Base-by-base conservation (phyloP, 306 rosid species). In the Sesbania bispinosa region DNA sequence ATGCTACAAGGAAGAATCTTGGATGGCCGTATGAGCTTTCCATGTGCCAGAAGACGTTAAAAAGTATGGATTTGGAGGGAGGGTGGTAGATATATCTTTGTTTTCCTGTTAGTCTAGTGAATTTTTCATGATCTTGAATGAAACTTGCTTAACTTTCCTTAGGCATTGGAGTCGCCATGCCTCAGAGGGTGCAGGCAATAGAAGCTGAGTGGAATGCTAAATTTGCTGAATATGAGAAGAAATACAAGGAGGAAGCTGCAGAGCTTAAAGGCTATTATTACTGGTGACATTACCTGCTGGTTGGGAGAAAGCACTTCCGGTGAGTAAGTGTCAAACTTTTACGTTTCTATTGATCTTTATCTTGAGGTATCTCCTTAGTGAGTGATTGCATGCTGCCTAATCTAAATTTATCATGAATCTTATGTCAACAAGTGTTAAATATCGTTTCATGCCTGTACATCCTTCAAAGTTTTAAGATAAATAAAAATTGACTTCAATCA, bases 11-110 rank as follows among this genome's bases (percentile, higher is more conserved):
- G 86, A 55, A 92, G 92, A 95, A 92, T 83, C 93, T 95, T 62
- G 97, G 92, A 75, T 95, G 99, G 99, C 99, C 99, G 73, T 88
- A 52, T 55, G 99, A 95, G 77, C 97, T 33, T 95, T 95, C 96
- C 99, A 95, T 33, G 99, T 92, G 54, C 97, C 99, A 9, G 97
- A 95, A 80, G 99, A 95, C 66, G 96, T 95, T 57, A 92, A 91
- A 67, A 84, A 83, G 99, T 89, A 81, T 67, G 86, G 48, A 85
- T 43, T 8, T 38, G 43, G 29, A 4, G 29, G 29, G 29, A 4
- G 57, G 69, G 61, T 61, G 18, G 35, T 71, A 33, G 52, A 63
- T 20, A 58, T 58, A 68, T 39, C 3, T 20, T 59, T 35, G 27
- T 50, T 47, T n/a, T 50, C 67, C 32, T 66, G 11, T 60, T 24